Evolutionary conservation across 2,329 filamentous ascomycete species (phyloP), one percentile per base, ranked within the genome.

Genomic region (Colletotrichum tabaci): DNA sequence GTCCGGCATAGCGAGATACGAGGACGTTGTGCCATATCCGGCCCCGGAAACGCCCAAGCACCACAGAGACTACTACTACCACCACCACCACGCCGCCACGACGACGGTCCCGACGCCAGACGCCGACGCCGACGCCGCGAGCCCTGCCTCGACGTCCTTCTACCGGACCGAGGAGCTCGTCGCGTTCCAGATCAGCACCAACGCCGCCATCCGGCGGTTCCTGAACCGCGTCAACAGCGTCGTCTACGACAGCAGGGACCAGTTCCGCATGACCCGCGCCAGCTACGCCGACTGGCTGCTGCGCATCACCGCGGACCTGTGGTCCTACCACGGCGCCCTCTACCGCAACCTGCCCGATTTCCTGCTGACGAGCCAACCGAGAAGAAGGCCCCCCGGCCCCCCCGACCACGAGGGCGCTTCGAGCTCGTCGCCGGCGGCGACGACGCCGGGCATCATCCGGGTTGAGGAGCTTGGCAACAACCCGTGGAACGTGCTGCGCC

Each of bases 151-250:
- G 4, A 56, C 62, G 1, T 66, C 38, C 2, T 55, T 52, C 47
- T 68, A 61, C 49, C 40, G 55, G 2, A 65, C 44, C 47, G 76
- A 80, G 55, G 77, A 79, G 26, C 67, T 80, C 1, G 75, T 79
- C 0, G 78, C 77, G 0, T 80, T 80, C 15, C 78, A 80, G 4
- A 77, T 80, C 23, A 79, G 75, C 16, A 80, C 78, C 2, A 80
- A 79, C 55, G 77, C 78, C 1, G 76, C 78, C 1, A 80, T 80
- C 15, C 71, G 78, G 4, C 75, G 78, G 0, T 78, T 80, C 40
- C 56, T 80, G 0, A 80, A 80, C 6, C 75, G 78, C 1, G 77
- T 79, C 3, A 78, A 79, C 35, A 79, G 77, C 8, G 74, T 78
- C 1, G 74, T 79, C 1, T 80, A 80, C 53, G 76, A 79, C 30